Base-by-base conservation (phyloP, 2,329 filamentous ascomycete genomes). In the Helminthosporium solani region DNA sequence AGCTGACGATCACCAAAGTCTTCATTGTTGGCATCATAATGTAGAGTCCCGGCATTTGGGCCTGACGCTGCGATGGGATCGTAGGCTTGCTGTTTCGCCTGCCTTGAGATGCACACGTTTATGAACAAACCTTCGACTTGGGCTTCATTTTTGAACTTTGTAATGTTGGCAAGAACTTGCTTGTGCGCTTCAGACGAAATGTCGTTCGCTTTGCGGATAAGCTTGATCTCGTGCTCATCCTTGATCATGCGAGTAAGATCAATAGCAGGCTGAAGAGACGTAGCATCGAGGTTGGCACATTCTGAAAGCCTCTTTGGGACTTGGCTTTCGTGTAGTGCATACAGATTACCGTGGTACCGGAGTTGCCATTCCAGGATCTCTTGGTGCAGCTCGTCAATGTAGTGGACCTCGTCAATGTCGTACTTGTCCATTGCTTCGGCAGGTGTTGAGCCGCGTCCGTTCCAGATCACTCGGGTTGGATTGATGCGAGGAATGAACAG, bases 11-110 rank as follows among this genome's bases (percentile, higher is more conserved):
- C 83, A 2, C 73, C 73, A 15, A 97, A 79, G 1, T 83, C 72
- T 58, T 87, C 80, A 60, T 95, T 79, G 66, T 99, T 97, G 42
- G 80, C 82, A 34, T 81, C 80, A 68, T 99, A 99, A 70, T 99
- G 94, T 33, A 97, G 75, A 0, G 88, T 91, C 12, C 87, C 84
- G 5, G 87, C 90, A 63, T 94, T 94, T n/a, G 77, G 66, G 1
- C 92, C 92, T 1, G 87, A 83, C 2, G 88, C 92, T 36, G 88
- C 89, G 57, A 99, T 96, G n/a, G 90, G 81, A 37, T 85, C 82
- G 66, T 99, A 99, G 0, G 92, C 85, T 73, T 95, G 88, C 40
- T 82, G 76, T 53, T 86, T 87, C 3, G 88, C 86, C 51, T 87
- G 87, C 42, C 80, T 76, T 7, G 85, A 79, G 40, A 88, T 83